A percentile compares a stretch with the other conserved stretches of the same genome.
Evolutionary conservation across 2,329 filamentous ascomycete species (phyloP).

Genomic region (Elsinoe batatas): DNA sequence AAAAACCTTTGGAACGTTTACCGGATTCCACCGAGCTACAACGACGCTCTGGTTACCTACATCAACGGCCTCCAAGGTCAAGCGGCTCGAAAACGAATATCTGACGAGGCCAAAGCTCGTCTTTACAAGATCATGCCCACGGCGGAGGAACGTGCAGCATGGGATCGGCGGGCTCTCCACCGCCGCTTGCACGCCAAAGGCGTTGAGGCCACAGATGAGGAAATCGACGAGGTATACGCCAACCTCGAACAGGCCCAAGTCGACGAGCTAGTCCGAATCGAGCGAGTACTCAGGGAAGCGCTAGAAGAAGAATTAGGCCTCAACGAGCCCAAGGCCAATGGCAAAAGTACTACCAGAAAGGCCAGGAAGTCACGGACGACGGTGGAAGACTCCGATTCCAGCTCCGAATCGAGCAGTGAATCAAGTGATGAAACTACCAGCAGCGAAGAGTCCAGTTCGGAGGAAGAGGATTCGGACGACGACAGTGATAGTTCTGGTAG

Average conservation of each 20-base stretch:
- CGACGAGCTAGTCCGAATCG: conserved; percentile 22
- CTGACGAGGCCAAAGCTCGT: conserved; percentile 54
- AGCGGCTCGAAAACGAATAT: conserved; percentile 55
- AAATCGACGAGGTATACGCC: conserved; percentile 23
- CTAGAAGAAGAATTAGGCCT: conserved; percentile 13
- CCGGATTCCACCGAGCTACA: conserved; percentile 60
- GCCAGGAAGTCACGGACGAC: conserved; percentile 27
- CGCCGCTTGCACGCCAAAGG: conserved; percentile 22
- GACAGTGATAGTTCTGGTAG: background rate
- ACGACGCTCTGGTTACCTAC: conserved; percentile 63
- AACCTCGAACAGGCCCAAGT: conserved; percentile 15
- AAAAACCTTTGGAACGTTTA: conserved; percentile 69
- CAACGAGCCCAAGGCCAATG: background rate
- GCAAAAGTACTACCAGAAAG: conserved; percentile 15
- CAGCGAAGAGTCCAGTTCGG: background rate
- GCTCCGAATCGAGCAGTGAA: conserved; percentile 10
- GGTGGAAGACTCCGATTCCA: conserved; percentile 1
- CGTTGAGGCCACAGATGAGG: conserved; percentile 20
- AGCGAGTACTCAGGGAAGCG: conserved; percentile 18
- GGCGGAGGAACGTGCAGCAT: conserved; percentile 26
- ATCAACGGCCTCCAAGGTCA: conserved; percentile 68
- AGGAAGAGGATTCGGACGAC: conserved; percentile 8
- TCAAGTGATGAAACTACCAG: background rate
- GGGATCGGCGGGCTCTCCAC: conserved; percentile 26
- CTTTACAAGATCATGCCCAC: conserved; percentile 40